phyloP scores from a whole-genome alignment of 2,329 filamentous ascomycete species.

The Alternaria ethzedia region DNA sequence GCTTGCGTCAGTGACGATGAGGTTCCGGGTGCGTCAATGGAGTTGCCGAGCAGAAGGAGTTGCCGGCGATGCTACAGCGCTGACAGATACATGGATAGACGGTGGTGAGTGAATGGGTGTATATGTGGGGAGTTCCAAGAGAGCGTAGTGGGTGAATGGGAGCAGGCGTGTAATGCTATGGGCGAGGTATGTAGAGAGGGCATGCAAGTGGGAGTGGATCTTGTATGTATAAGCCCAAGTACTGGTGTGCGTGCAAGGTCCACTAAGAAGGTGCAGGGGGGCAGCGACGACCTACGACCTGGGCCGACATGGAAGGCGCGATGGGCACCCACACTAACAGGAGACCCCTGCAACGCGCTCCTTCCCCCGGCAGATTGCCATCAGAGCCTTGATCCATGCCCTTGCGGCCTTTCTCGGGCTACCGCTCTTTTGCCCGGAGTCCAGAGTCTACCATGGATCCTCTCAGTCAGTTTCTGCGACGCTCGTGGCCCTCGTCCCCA shows the following conservation, averaged over 20 bases:
- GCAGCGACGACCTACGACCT: slow-evolving; percentile 13
- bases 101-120: not conserved
- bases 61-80: slow-evolving; percentile 29
- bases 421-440: slow-evolving; percentile 10
- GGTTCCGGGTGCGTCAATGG: slow-evolving; percentile 30
- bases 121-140: not conserved
- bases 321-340: slow-evolving; percentile 22
- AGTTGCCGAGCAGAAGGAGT: slow-evolving; percentile 25
- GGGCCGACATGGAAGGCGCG: slow-evolving; percentile 27
- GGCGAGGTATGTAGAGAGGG: not conserved
- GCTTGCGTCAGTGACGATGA: slow-evolving; percentile 15
- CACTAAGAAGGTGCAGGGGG: slow-evolving; percentile 16
- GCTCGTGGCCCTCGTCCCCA: slow-evolving; percentile 5
- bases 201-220: slow-evolving; percentile 23
- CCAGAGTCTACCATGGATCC: slow-evolving; percentile 1
- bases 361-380: slow-evolving; percentile 30
- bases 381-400: slow-evolving; percentile 7
- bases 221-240: slow-evolving; percentile 26
- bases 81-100: slow-evolving; percentile 26
- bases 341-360: slow-evolving; percentile 15
- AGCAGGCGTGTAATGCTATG: slow-evolving; percentile 13
- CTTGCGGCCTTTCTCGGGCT: slow-evolving; percentile 17
- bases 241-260: slow-evolving; percentile 13
- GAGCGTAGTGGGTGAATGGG: not conserved
- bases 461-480: slow-evolving; percentile 9